Evolutionary conservation across 2,329 filamentous ascomycete genomes (phyloP).

Genomic region (Monosporascus sp.): DNA sequence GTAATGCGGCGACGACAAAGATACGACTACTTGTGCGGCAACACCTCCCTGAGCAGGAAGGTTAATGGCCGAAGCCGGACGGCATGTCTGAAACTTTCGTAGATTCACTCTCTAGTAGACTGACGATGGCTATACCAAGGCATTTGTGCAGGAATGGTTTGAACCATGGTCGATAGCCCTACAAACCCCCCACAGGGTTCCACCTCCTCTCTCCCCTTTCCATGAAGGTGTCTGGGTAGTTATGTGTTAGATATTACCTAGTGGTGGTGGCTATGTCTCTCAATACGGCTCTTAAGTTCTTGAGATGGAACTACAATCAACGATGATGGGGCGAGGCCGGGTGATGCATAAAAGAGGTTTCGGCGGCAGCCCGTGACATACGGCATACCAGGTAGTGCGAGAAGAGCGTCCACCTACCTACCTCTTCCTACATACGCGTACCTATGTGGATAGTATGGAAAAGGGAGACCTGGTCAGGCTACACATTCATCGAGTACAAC

Average conservation of each 20-base stretch:
- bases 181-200: not conserved
- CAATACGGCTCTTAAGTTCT: not conserved
- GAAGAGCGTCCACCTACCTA: no score
- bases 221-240: not conserved
- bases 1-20: not conserved
- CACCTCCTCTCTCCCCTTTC: not conserved
- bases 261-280: not conserved
- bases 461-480: no score
- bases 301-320: not conserved
- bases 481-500: no score
- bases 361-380: no score
- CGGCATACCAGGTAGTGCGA: no score
- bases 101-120: no score
- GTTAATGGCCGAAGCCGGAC: no score
- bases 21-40: not conserved
- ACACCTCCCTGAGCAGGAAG: no score
- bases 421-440: no score
- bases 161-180: not conserved
- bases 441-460: no score
- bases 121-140: not conserved
- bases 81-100: not conserved
- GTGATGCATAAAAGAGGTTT: not conserved
- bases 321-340: not conserved
- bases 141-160: not conserved
- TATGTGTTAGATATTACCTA: not conserved